Conservation (phyloP, 176 grass and related monocot genomes). For the Aegilops tauschii region DNA sequence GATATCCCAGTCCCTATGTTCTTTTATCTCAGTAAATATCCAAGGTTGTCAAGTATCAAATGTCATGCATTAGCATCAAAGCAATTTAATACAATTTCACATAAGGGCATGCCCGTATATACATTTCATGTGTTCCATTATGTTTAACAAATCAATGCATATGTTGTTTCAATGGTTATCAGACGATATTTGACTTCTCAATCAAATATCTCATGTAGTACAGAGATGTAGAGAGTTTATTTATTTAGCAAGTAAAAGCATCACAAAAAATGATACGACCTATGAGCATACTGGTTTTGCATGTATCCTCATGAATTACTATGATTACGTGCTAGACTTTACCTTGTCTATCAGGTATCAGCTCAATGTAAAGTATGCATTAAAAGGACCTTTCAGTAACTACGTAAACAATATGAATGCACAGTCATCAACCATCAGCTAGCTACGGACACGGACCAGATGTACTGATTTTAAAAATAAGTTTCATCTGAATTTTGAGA, state of each 20-base stretch:
- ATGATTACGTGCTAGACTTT: neutral
- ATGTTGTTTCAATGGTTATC: constrained; percentile 5
- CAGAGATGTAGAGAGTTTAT: neutral
- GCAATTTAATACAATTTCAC: neutral
- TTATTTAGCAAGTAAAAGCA: neutral
- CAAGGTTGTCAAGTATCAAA: constrained; percentile 57
- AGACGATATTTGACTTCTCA: neutral
- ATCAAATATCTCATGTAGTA: neutral
- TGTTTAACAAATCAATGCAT: neutral
- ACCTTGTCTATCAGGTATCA: neutral
- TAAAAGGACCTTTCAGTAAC: neutral
- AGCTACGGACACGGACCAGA: neutral
- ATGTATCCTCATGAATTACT: neutral
- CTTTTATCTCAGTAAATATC: constrained; percentile 98
- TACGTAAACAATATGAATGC: neutral
- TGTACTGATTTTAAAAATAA: neutral
- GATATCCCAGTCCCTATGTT: constrained; percentile 92
- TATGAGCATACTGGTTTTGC: neutral
- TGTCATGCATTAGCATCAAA: constrained; percentile 24
- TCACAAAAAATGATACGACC: neutral
- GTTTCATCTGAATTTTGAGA: neutral
- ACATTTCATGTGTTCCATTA: neutral
- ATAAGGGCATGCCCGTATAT: neutral
- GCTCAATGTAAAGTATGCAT: neutral
- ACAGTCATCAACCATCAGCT: neutral